These are phyloP conservation scores for Streptanthus diversifolius DNA, from an alignment of 345 rosid genomes.

Conservation along the genomic window DNA sequence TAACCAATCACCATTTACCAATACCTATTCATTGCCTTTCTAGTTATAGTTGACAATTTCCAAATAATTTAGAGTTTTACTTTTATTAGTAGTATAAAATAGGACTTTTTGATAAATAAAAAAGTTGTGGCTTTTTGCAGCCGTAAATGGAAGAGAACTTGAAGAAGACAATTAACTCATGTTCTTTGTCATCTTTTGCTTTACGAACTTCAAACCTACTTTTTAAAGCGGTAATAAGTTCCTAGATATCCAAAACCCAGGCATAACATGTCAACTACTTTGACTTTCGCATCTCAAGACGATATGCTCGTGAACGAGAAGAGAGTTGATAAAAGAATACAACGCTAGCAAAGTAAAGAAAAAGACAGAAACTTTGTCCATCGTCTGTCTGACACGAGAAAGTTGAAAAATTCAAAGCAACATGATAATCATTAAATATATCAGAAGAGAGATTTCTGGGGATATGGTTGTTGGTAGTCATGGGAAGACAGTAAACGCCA, in stretches of 20 bases:
- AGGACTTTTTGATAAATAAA: not conserved
- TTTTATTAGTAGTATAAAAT: not conserved
- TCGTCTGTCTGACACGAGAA: conserved; percentile 23
- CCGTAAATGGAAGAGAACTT: conserved; percentile 12
- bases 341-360: conserved; percentile 15
- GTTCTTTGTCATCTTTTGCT: not conserved
- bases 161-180: not conserved
- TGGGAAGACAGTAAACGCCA: conserved; percentile 34
- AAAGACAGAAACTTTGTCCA: conserved; percentile 13
- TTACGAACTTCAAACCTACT: conserved; percentile 18
- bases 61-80: not conserved
- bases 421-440: conserved; percentile 18
- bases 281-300: conserved; percentile 18
- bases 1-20: conserved; percentile 13
- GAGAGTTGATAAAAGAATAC: not conserved
- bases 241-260: not conserved
- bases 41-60: conserved; percentile 16
- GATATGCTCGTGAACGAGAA: conserved; percentile 17
- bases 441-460: conserved; percentile 16
- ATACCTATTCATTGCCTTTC: conserved; percentile 14
- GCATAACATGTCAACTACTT: conserved; percentile 13
- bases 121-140: not conserved
- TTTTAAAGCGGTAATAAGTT: conserved; percentile 8
- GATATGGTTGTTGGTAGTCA: conserved; percentile 33
- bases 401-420: conserved; percentile 15